Evolutionary conservation across 768 basidiomycete genomes (phyloP).

Genomic region (Naematelia encephala): DNA sequence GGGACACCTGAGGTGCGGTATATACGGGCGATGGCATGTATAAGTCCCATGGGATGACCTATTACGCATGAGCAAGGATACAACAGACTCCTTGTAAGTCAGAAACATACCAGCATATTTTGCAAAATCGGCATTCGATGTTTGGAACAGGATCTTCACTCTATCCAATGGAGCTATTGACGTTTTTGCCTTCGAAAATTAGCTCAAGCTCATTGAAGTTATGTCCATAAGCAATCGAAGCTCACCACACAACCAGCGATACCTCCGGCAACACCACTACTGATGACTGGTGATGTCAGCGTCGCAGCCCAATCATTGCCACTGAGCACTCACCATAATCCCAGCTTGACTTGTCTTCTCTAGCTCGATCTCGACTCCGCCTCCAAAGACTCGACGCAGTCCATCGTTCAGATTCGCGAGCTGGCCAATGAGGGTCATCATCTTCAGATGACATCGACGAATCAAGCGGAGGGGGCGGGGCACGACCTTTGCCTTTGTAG

Average conservation of each 20-base stretch:
- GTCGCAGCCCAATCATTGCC: slow-evolving; percentile 4
- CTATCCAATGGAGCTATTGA: slow-evolving; percentile 92
- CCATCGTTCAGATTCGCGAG: slow-evolving; percentile 16
- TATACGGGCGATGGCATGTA: slow-evolving; percentile 71
- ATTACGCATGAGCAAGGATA: slow-evolving; percentile 6
- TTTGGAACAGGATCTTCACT: slow-evolving; percentile 98
- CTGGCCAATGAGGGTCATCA: slow-evolving; percentile 1
- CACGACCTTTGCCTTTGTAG: slow-evolving; percentile 8
- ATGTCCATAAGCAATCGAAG: not conserved
- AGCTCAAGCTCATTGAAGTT: slow-evolving; percentile 5
- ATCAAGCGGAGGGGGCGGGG: too few species aligned
- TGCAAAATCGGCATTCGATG: slow-evolving; percentile 88
- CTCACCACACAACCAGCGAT: slow-evolving; percentile 88
- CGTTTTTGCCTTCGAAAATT: slow-evolving; percentile 71
- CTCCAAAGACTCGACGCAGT: slow-evolving; percentile 25
- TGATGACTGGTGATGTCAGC: slow-evolving; percentile 55
- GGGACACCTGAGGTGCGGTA: slow-evolving; percentile 59
- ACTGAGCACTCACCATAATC: slow-evolving; percentile 47
- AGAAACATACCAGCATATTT: slow-evolving; percentile 78
- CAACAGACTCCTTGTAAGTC: not conserved
- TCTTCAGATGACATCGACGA: not conserved
- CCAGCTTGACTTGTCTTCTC: slow-evolving; percentile 45
- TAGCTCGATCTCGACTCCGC: slow-evolving; percentile 44
- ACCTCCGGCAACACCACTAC: slow-evolving; percentile 87
- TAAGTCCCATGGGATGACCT: slow-evolving; percentile 87